Evolutionary conservation across 2,329 filamentous ascomycete species (phyloP).

Genomic region (Leptographium radiaticola): DNA sequence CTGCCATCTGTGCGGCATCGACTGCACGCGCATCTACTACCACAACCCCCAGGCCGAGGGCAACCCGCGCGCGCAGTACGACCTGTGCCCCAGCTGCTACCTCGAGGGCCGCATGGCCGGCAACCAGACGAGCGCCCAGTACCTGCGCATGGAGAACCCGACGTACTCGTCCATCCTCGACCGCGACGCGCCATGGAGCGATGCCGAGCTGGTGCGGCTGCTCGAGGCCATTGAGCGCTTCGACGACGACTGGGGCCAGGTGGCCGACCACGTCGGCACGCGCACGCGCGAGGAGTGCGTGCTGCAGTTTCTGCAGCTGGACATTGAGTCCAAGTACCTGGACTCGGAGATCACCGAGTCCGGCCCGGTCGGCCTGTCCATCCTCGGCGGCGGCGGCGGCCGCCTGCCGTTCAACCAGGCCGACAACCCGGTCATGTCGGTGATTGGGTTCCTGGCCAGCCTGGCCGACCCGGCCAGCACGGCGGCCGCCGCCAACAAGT

Average conservation of each 20-base stretch:
- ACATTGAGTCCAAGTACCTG: constrained; percentile 95
- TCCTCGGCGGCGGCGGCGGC: constrained; percentile 62
- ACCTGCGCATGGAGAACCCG: constrained; percentile 81
- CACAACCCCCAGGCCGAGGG: constrained; percentile 43
- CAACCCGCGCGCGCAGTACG: constrained; percentile 61
- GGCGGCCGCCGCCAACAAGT: constrained; percentile 78
- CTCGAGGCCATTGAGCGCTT: constrained; percentile 86
- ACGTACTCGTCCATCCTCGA: constrained; percentile 67
- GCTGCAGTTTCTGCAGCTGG: constrained; percentile 86
- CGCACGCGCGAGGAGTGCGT: constrained; percentile 93
- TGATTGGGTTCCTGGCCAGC: constrained; percentile 85
- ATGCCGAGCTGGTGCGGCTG: constrained; percentile 77
- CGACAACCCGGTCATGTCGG: constrained; percentile 94
- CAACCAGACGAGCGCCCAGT: constrained; percentile 68
- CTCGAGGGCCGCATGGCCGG: constrained; percentile 71
- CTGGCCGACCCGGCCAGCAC: constrained; percentile 83
- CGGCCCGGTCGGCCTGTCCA: constrained; percentile 43
- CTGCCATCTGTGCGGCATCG: constrained; percentile 84
- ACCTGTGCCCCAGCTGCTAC: constrained; percentile 85
- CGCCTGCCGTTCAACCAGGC: constrained; percentile 81
- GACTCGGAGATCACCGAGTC: constrained; percentile 55
- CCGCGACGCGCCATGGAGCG: constrained; percentile 78
- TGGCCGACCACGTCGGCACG: constrained; percentile 83
- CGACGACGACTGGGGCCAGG: constrained; percentile 90
- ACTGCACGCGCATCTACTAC: constrained; percentile 60